Conservation (phyloP, 805 yeast species). For the Suhomyces canberraensis region DNA sequence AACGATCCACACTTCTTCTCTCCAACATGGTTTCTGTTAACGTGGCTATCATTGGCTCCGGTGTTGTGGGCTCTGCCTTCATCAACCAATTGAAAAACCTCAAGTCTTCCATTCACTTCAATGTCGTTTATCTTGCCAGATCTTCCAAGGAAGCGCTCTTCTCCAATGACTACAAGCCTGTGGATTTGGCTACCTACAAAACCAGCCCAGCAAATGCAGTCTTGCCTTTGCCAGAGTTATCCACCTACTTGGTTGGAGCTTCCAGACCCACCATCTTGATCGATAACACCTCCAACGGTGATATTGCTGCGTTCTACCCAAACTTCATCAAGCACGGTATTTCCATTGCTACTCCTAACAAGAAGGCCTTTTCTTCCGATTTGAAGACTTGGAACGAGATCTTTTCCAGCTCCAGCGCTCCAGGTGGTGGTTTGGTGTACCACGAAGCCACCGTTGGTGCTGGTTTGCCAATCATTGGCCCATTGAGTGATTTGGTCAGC, state of each 20-base stretch:
- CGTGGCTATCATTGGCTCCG: conserved; percentile 63
- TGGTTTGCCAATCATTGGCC: conserved; percentile 89
- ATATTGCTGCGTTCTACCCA: conserved; percentile 76
- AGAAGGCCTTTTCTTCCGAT: conserved; percentile 89
- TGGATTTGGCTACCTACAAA: conserved; percentile 61
- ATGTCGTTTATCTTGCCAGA: conserved; percentile 73
- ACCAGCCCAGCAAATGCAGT: conserved; percentile 47
- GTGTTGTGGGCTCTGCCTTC: conserved; percentile 93
- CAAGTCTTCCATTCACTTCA: conserved; percentile 61
- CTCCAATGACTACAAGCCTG: conserved; percentile 66
- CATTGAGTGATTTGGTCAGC: conserved; percentile 79
- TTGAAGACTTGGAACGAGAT: conserved; percentile 73
- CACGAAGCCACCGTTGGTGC: conserved; percentile 99
- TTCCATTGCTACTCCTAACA: conserved; percentile 96
- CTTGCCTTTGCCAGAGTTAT: conserved; percentile 55
- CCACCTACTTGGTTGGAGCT: conserved; percentile 61
- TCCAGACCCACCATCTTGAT: conserved; percentile 77
- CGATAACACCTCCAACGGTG: conserved; percentile 89
- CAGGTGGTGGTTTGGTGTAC: conserved; percentile 72
- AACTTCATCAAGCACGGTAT: conserved; percentile 70
- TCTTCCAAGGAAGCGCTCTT: conserved; percentile 68
- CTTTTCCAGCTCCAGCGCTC: conserved; percentile 50
- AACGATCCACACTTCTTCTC: not conserved
- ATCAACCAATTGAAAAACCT: conserved; percentile 71
- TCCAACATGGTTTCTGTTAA: conserved; percentile 32